Evolutionary conservation across 495 filamentous ascomycete species (phyloP), one percentile per base, ranked within the genome.

Genomic region (Cetradonia linearis): DNA sequence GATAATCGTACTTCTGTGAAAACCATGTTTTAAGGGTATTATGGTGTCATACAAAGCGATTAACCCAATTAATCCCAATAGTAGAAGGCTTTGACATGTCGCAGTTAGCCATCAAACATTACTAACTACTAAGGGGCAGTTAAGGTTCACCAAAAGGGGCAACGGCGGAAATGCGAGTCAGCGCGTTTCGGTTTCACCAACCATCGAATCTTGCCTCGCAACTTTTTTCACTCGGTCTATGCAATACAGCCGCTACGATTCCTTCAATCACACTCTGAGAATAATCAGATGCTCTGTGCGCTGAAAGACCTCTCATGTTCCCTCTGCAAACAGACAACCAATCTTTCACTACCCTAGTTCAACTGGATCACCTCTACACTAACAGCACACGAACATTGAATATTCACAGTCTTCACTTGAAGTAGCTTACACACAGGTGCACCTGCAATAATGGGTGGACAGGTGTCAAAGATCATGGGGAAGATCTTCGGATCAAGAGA

Each of bases 401-500:
- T 13, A 30, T 14, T 25, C 2, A 36, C 42, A 34, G 1, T 25
- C 30, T 13, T 5, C 23, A 31, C 2, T 14, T 4, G 18, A 33
- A 27, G 1, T 34, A 27, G 11, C 20, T 27, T 28, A 27, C 23
- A 36, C 36, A 3, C 28, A 28, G 6, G 30, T 37, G 60, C 23
- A 14, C 34, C 56, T 38, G 38, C 40, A 31, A 75, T 66, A 36
- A 94, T 94, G 89, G 89, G 89, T 69, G 87, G 79, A 62, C 78
- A 80, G 71, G 81, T 92, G 66, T 90, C 86, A 60, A 94, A 91
- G 76, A 86, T 91, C 76, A 87, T 95, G 85, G 83, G 83, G 75
- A 96, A 94, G 84, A 89, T 98, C 72, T 96, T 97, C 75, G 94
- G 93, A 74, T 93, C 91, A 55, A 94, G 95, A 77, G 94, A 98